These are phyloP conservation scores for Stygiomarasmius scandens DNA, from an alignment of 1,284 basidiomycete species.

Conservation along the genomic window DNA sequence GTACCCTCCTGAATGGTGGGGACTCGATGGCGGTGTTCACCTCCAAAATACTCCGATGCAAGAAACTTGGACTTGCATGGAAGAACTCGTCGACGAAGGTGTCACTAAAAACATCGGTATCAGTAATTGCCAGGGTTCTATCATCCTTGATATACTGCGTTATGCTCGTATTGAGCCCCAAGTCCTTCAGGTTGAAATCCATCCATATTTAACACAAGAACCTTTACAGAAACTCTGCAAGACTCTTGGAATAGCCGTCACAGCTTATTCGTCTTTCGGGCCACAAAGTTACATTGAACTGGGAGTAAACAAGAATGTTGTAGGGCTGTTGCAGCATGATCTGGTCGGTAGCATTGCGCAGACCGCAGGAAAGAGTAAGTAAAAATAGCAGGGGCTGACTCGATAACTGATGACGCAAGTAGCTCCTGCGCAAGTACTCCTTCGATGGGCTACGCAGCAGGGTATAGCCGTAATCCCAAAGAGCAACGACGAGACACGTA, in stretches of 20 bases:
- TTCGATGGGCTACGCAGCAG: slow-evolving; percentile 80
- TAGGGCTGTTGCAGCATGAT: slow-evolving; percentile 57
- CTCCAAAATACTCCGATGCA: slow-evolving; percentile 68
- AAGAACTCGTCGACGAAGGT: slow-evolving; percentile 71
- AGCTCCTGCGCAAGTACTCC: slow-evolving; percentile 66
- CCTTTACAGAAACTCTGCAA: slow-evolving; percentile 63
- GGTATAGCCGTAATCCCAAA: slow-evolving; percentile 82
- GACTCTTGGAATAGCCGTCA: slow-evolving; percentile 65
- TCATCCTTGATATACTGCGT: slow-evolving; percentile 67
- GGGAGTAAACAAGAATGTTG: slow-evolving; percentile 50
- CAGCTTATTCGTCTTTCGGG: slow-evolving; percentile 81
- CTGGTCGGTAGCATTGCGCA: slow-evolving; percentile 49
- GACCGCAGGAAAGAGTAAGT: slow-evolving; percentile 58
- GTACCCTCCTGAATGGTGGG: slow-evolving; percentile 81
- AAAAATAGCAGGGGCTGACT: not conserved
- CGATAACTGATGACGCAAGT: not conserved
- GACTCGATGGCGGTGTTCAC: slow-evolving; percentile 58
- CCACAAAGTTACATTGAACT: slow-evolving; percentile 72
- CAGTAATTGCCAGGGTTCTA: slow-evolving; percentile 65
- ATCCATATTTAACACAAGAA: slow-evolving; percentile 78
- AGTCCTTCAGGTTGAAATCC: slow-evolving; percentile 78
- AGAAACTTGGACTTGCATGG: slow-evolving; percentile 79
- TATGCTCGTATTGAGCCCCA: slow-evolving; percentile 74
- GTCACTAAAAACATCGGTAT: slow-evolving; percentile 77
- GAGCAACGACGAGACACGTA: slow-evolving; percentile 56